Percentiles rank a stretch among this genome's conserved stretches.
phyloP scores from a whole-genome alignment of 495 filamentous ascomycete genomes.

The Aspergillus baeticus region DNA sequence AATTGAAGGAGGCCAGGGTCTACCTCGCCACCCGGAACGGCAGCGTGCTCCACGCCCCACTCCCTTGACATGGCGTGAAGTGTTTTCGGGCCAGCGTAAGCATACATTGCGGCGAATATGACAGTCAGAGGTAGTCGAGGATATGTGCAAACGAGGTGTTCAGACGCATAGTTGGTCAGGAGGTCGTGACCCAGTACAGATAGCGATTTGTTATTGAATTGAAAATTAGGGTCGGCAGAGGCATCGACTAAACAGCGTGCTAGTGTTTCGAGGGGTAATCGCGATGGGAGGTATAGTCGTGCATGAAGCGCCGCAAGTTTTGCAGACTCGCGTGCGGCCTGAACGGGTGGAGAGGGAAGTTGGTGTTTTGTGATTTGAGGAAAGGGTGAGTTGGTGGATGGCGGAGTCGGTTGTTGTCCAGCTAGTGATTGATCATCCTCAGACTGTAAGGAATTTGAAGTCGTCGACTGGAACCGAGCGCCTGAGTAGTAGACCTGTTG shows the following conservation, averaged over 20 bases:
- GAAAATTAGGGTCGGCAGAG: conserved; percentile 71
- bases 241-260: conserved; percentile 81
- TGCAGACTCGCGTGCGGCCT: conserved; percentile 69
- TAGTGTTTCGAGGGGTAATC: conserved; percentile 81
- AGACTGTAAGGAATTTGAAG: conserved; percentile 29
- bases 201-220: conserved; percentile 81
- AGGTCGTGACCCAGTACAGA: conserved; percentile 78
- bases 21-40: conserved; percentile 82
- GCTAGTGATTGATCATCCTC: conserved; percentile 20
- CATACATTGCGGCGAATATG: conserved; percentile 77
- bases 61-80: conserved; percentile 68
- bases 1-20: conserved; percentile 93
- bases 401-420: conserved; percentile 22
- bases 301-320: conserved; percentile 94
- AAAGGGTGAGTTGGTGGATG: conserved; percentile 20
- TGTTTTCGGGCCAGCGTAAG: conserved; percentile 71
- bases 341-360: conserved; percentile 65
- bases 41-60: conserved; percentile 88
- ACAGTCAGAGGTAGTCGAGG: conserved; percentile 85
- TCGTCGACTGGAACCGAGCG: conserved; percentile 40
- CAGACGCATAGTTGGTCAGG: conserved; percentile 80
- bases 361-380: conserved; percentile 34
- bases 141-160: conserved; percentile 81
- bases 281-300: conserved; percentile 77
- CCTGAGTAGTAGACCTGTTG: conserved; percentile 40